Evolutionary conservation across 192 early-diverging fungal genomes (phyloP).

Genomic region (Coemansia pectinata): DNA sequence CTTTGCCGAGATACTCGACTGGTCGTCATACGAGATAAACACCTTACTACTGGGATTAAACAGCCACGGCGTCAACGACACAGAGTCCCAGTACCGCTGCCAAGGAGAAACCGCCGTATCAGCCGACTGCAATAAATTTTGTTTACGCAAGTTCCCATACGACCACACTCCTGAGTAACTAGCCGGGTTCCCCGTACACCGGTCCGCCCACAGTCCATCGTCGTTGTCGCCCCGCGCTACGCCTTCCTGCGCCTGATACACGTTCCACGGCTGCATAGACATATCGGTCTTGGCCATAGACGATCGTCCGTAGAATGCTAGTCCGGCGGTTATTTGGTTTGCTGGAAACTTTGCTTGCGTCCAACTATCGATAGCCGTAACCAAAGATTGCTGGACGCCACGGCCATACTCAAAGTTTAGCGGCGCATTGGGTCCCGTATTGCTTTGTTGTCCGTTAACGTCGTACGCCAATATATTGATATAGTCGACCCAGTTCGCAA

Average conservation of each 20-base stretch:
- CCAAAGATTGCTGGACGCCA: conserved; percentile 42
- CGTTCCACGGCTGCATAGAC: conserved; percentile 29
- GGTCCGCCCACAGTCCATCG: conserved; percentile 47
- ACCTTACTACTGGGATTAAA: conserved; percentile 58
- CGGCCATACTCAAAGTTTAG: conserved; percentile 36
- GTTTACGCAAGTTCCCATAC: conserved; percentile 56
- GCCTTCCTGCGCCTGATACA: conserved; percentile 35
- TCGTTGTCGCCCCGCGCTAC: conserved; percentile 58
- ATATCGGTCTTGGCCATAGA: conserved; percentile 21
- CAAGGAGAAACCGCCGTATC: conserved; percentile 49
- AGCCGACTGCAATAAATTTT: conserved; percentile 44
- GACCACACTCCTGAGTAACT: conserved; percentile 61
- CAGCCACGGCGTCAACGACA: conserved; percentile 59
- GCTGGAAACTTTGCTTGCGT: conserved; percentile 59
- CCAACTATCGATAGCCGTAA: conserved; percentile 57
- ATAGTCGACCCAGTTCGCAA: conserved; percentile 62
- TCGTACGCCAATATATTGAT: conserved; percentile 74
- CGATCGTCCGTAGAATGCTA: conserved; percentile 65
- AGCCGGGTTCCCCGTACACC: conserved; percentile 20
- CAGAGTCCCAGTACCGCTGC: conserved; percentile 59
- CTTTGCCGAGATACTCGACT: conserved; percentile 63
- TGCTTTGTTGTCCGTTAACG: conserved; percentile 56
- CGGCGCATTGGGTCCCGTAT: conserved; percentile 66
- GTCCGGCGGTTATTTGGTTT: conserved; percentile 59
- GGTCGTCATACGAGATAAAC: conserved; percentile 81